phyloP scores from a whole-genome alignment of 2,329 filamentous ascomycete genomes.

The Ophiostoma ips region DNA sequence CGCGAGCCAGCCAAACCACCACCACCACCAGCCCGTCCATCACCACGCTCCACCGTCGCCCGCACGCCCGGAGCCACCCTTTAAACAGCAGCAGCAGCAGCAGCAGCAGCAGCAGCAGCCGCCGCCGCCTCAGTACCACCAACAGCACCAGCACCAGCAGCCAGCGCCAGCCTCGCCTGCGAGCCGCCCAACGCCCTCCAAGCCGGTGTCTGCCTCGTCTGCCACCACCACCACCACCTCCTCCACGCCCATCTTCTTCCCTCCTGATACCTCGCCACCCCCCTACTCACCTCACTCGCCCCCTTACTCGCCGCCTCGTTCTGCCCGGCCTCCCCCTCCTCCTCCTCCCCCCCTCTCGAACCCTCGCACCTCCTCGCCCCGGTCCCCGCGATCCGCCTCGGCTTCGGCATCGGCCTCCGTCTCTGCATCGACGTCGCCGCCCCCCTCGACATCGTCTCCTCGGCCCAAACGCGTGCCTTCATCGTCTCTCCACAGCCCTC shows the following conservation, averaged over 20 bases:
- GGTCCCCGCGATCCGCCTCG: not conserved
- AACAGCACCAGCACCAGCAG: not conserved
- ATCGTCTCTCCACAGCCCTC: not conserved
- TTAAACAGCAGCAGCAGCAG: not conserved
- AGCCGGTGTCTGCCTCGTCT: constrained; percentile 16
- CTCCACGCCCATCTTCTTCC: not conserved
- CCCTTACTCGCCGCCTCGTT: constrained; percentile 1
- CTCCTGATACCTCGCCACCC: constrained; percentile 2
- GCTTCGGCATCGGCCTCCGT: constrained; percentile 17
- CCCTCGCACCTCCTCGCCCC: not conserved
- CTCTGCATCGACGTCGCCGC: constrained; percentile 1
- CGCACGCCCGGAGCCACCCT: not conserved
- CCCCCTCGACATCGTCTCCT: not conserved
- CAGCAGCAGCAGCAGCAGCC: too few species aligned
- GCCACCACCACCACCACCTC: constrained; percentile 6
- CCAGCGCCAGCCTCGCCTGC: constrained; percentile 10
- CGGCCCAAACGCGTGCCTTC: constrained; percentile 1
- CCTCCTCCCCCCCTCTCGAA: not conserved
- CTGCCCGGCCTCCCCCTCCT: not conserved
- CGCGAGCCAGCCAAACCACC: not conserved
- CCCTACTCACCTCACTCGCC: not conserved
- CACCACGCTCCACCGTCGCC: not conserved
- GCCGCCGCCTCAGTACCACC: too few species aligned
- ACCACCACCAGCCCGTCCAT: not conserved
- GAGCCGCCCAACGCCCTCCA: constrained; percentile 18